These are phyloP conservation scores for Yamadazyma sp. DNA, from an alignment of 805 yeast species.

Conservation along the genomic window DNA sequence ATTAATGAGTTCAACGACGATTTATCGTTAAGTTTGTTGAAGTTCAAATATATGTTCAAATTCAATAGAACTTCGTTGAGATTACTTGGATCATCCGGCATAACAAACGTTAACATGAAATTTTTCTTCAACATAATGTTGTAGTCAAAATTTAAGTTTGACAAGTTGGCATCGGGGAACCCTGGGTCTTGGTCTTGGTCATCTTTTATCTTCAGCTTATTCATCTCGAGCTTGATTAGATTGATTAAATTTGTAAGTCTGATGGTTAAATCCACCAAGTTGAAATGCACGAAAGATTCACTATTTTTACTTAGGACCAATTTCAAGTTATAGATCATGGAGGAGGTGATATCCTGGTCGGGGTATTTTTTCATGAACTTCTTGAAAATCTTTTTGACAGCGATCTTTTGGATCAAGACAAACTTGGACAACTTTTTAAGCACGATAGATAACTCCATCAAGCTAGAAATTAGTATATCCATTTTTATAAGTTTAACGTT, in stretches of 20 bases:
- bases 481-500: conserved; percentile 15
- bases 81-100: conserved; percentile 34
- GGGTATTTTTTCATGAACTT: conserved; percentile 55
- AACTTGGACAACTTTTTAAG: conserved; percentile 69
- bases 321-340: conserved; percentile 30
- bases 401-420: conserved; percentile 71
- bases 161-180: background rate
- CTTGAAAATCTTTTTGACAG: conserved; percentile 68
- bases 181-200: conserved; percentile 3
- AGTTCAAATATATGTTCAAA: conserved; percentile 31
- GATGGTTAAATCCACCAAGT: conserved; percentile 59
- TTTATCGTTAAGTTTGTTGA: conserved; percentile 1
- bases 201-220: conserved; percentile 3
- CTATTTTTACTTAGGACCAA: conserved; percentile 40
- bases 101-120: conserved; percentile 30
- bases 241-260: conserved; percentile 46
- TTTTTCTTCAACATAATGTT: conserved; percentile 35
- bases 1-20: conserved; percentile 21
- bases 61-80: conserved; percentile 34
- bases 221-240: conserved; percentile 19
- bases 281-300: conserved; percentile 59
- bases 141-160: conserved; percentile 30
- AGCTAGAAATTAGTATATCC: conserved; percentile 32
- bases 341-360: conserved; percentile 20
- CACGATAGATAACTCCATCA: conserved; percentile 41